Evolutionary conservation across 2,329 filamentous ascomycete genomes (phyloP), one percentile per base, ranked within the genome.

Genomic region (Rosellinia necatrix): DNA sequence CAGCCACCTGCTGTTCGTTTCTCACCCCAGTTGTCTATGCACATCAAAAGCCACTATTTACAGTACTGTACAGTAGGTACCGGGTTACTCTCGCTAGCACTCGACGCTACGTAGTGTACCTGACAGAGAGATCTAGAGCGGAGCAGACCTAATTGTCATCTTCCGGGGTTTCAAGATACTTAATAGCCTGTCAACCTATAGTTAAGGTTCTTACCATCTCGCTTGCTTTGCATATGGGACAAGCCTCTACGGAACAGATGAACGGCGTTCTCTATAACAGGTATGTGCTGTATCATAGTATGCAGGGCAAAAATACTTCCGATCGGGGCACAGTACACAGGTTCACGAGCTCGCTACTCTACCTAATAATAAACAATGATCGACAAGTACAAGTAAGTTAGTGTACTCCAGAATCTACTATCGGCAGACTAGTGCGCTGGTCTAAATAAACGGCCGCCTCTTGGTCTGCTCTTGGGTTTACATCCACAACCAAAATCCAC

Each of bases 291-390:
- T n/a, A n/a, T n/a, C n/a, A n/a, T n/a, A n/a, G 21, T 40, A 37
- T 32, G 43, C 15, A 49, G 21, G 22, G 37, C 38, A 54, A 49
- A 38, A 32, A 38, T 19, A 10, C 35, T 22, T 38, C 15, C 35
- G 35, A 21, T 38, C 12, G 22, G n/a, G 35, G n/a, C 35, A 22
- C 8, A 15, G 24, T 30, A 12, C 22, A 37, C 44, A 48, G 8
- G n/a, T n/a, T n/a, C n/a, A n/a, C n/a, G n/a, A n/a, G n/a, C n/a
- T n/a, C n/a, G n/a, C 22, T 25, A 17, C 43, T 15, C 30, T 34
- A 12, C 32, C 13, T 58, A 54, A 50, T 49, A 47, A 43, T 48
- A 51, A n/a, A 34, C 32, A 54, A 30, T 12, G 51, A 58, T 58
- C 55, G 41, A 35, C 55, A 42, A n/a, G n/a, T n/a, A n/a, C n/a